These are phyloP conservation scores for Exsudoporus floridanus DNA, from an alignment of 1,284 basidiomycete species.

Conservation along the genomic window DNA sequence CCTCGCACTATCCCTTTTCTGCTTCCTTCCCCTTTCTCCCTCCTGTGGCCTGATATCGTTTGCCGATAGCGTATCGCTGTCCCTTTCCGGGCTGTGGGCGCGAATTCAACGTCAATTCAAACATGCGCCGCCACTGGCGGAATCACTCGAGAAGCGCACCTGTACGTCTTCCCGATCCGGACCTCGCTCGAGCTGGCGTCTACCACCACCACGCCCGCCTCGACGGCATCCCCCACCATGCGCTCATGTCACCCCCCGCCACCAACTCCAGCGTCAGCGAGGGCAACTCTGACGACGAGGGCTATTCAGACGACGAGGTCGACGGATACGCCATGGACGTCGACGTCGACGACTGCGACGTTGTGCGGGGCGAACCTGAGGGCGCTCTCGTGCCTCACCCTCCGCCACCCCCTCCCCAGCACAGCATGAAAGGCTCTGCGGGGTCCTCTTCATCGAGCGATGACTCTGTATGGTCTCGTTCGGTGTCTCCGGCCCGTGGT, in stretches of 20 bases:
- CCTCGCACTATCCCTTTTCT: constrained; percentile 9
- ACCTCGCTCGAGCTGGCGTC: constrained; percentile 1
- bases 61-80: constrained; percentile 63
- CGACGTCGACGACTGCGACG: constrained; percentile 16
- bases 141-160: constrained; percentile 49
- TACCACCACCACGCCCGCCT: constrained; percentile 9
- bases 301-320: constrained; percentile 28
- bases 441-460: constrained; percentile 27
- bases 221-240: constrained; percentile 18
- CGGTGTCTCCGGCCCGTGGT: constrained; percentile 27
- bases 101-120: constrained; percentile 77
- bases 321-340: constrained; percentile 29
- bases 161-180: constrained; percentile 23
- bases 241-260: constrained; percentile 31
- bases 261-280: constrained; percentile 33
- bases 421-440: constrained; percentile 11
- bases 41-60: constrained; percentile 10
- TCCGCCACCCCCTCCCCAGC: constrained; percentile 3
- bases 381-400: neutral
- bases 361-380: constrained; percentile 1
- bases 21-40: neutral
- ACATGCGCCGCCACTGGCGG: constrained; percentile 75
- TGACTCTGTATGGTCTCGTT: constrained; percentile 29
- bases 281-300: constrained; percentile 30
- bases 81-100: constrained; percentile 72